Evolutionary conservation across 495 filamentous ascomycete genomes (phyloP).

Genomic region (Penicillium parvum): DNA sequence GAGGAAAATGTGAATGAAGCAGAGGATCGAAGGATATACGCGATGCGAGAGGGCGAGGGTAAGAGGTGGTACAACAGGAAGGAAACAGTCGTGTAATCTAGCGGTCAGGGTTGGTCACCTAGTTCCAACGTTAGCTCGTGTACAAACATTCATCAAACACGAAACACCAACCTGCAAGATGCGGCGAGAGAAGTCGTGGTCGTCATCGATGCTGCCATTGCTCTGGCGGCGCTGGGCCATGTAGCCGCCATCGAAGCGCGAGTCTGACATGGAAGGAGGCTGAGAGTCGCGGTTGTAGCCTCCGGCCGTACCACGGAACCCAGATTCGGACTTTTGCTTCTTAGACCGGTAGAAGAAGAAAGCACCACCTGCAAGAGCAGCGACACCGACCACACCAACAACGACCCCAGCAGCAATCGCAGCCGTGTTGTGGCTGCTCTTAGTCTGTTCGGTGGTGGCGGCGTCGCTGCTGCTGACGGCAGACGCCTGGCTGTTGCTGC

Average conservation of each 20-base stretch:
- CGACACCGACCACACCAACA: conserved; percentile 70
- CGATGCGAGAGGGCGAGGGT: conserved; percentile 4
- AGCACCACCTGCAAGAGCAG: conserved; percentile 58
- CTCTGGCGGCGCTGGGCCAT: conserved; percentile 87
- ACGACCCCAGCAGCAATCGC: conserved; percentile 88
- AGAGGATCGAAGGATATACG: conserved; percentile 1
- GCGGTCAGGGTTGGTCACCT: conserved; percentile 51
- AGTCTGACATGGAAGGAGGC: conserved; percentile 61
- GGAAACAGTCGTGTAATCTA: conserved; percentile 13
- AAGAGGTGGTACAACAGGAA: not conserved
- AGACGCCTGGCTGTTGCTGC: conserved; percentile 19
- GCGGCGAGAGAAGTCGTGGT: conserved; percentile 92
- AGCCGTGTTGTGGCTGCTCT: conserved; percentile 53
- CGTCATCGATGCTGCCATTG: conserved; percentile 96
- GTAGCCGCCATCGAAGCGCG: conserved; percentile 78
- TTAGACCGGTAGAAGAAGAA: conserved; percentile 75
- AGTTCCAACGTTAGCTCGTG: not conserved
- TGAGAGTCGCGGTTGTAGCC: conserved; percentile 23
- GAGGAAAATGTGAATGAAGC: conserved; percentile 17
- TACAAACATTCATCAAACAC: not conserved
- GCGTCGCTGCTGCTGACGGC: too few species aligned
- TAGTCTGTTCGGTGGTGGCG: conserved; percentile 20
- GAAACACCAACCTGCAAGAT: conserved; percentile 77
- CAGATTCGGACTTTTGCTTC: conserved; percentile 70
- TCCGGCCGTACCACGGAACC: conserved; percentile 70